A percentile compares a stretch with the other conserved stretches of the same genome.
Conservation (phyloP, 2,329 filamentous ascomycete species). For the Penicillium sp. region DNA sequence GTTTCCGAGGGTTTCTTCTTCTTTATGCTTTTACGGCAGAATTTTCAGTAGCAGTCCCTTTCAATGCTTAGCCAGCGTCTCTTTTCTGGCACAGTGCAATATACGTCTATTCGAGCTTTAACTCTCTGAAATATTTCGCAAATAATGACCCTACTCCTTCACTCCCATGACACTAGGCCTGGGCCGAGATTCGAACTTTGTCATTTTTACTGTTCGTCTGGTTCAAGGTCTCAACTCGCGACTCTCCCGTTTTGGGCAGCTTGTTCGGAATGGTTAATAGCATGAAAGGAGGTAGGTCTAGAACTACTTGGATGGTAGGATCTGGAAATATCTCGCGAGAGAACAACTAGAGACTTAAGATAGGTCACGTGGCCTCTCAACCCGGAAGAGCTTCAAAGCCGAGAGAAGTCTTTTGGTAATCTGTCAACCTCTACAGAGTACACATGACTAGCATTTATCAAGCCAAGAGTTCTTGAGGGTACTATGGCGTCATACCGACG, state of each 20-base stretch:
- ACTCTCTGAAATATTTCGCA: not conserved
- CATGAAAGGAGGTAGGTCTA: not conserved
- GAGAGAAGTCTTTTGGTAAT: not conserved
- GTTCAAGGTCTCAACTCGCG: not conserved
- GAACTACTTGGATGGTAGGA: not conserved
- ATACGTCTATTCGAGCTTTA: not conserved
- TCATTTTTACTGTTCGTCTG: not conserved
- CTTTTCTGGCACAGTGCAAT: not conserved
- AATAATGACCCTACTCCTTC: not conserved
- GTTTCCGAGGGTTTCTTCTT: too few species aligned
- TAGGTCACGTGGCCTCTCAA: not conserved
- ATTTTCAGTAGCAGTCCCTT: not conserved
- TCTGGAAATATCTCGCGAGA: not conserved
- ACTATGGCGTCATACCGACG: constrained; percentile 13
- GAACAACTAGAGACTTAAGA: not conserved
- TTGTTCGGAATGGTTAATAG: not conserved
- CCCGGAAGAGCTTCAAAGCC: not conserved
- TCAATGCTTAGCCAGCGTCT: not conserved
- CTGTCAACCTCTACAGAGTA: not conserved
- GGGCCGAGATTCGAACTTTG: not conserved
- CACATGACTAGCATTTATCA: not conserved
- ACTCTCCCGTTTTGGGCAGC: constrained; percentile 9
- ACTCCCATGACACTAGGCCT: not conserved
- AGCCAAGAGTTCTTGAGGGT: not conserved
- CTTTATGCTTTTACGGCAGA: not conserved